Evolutionary conservation across 164 flowering plant species (phyloP).

Genomic region (Euptelea pleiosperma): DNA sequence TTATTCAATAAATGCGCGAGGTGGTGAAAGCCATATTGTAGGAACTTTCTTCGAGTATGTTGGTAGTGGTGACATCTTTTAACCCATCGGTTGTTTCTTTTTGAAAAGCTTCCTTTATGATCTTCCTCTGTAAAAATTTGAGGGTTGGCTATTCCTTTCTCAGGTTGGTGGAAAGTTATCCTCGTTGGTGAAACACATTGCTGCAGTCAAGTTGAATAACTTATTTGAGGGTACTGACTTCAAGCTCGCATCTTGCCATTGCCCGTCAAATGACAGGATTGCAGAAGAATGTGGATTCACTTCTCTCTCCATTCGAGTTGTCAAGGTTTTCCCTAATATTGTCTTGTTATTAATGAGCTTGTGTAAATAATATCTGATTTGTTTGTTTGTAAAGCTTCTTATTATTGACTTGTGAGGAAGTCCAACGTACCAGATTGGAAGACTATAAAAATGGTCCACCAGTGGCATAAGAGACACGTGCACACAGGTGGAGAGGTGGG

Average conservation of each 20-base stretch:
- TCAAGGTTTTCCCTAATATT: constrained; percentile 43
- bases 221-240: constrained; percentile 92
- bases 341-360: neutral
- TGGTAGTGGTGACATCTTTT: too few species aligned
- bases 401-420: neutral
- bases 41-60: too few species aligned
- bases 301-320: constrained; percentile 81
- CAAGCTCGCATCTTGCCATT: constrained; percentile 78
- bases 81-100: too few species aligned
- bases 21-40: too few species aligned
- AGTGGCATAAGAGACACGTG: too few species aligned
- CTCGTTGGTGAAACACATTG: constrained; percentile 67
- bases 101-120: too few species aligned
- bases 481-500: too few species aligned
- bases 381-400: neutral
- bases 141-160: neutral
- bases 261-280: constrained; percentile 53
- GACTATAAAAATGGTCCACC: neutral
- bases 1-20: too few species aligned
- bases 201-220: constrained; percentile 38
- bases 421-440: neutral
- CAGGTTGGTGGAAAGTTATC: constrained; percentile 81
- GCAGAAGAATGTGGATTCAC: constrained; percentile 90
- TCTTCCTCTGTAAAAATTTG: too few species aligned
- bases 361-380: neutral